Evolutionary conservation across 306 rosid genomes (phyloP), one percentile per base, ranked within the genome.

Genomic region (Vachellia collinsii): DNA sequence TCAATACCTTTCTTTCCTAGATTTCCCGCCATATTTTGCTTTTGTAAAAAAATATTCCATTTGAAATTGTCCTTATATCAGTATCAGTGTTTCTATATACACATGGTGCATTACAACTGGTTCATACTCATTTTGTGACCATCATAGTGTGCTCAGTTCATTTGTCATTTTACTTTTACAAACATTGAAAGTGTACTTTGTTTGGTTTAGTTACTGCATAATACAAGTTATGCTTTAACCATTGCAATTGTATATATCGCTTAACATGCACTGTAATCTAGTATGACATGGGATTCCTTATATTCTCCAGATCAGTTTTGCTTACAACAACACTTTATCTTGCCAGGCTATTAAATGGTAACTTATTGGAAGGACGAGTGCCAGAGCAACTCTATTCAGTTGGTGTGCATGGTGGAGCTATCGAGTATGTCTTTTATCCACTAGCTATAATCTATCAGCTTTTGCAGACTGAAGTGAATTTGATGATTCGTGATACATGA

Each of bases 331-430:
- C 43, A 44, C 61, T 78, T 77, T 68, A 38, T 84, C 58, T 74
- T 80, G 11, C 47, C 91, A 95, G 99, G 94, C 65, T 95, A 80
- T 74, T 95, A 86, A 95, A 93, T 66, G 87, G 83, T 82, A 95
- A 95, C 84, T 87, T 88, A 86, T 75, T 95, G 90, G 90, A 95
- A 87, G 99, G 99, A 42, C 88, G 48, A 86, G 99, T 95, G 58
- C 98, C 94, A 12, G 99, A 89, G 77, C 88, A 93, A 80, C 88
- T 95, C 51, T 93, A 87, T 90, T 95, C 99, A 3, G 81, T 93
- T 81, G 98, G 94, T 36, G 99, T 95, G 85, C 97, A 90, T 17
- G 99, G 99, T 62, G 99, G 99, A 83, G 88, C 89, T 72, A 93
- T 95, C 66, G 99, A 95, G 99, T 95, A 95, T 76, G 99, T 81